Evolutionary conservation across 768 basidiomycete species (phyloP).

Genomic region (Hypsizygus marmoreus): DNA sequence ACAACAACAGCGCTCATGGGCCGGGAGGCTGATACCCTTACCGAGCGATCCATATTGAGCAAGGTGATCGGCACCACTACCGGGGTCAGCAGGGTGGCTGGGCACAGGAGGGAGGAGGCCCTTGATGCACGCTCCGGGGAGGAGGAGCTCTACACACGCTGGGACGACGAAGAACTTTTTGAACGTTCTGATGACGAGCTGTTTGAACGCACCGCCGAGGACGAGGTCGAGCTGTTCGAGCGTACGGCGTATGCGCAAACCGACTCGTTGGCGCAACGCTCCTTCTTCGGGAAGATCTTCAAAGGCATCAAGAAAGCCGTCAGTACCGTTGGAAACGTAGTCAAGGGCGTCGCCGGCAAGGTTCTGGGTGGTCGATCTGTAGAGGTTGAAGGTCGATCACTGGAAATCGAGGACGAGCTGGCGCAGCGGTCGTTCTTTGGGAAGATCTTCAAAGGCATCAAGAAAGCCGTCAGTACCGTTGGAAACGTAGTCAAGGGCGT

Average conservation of each 20-base stretch:
- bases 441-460: constrained; percentile 1
- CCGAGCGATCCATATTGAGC: constrained; percentile 2
- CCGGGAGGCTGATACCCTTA: constrained; percentile 3
- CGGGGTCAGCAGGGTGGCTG: background rate
- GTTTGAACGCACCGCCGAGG: no score
- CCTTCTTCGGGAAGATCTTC: constrained; percentile 3
- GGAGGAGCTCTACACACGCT: no score
- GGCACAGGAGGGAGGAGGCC: constrained; percentile 1
- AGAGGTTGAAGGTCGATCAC: no score
- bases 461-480: background rate
- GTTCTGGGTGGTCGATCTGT: no score
- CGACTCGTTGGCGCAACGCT: background rate
- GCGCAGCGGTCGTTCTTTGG: background rate
- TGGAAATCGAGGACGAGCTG: background rate
- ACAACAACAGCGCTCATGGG: background rate
- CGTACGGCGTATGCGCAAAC: background rate
- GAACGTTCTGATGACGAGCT: background rate
- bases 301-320: constrained; percentile 2
- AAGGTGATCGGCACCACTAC: constrained; percentile 4
- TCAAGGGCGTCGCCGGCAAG: no score
- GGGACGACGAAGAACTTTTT: background rate
- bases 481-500: no score
- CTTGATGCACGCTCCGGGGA: background rate
- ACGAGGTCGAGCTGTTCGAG: background rate
- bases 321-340: no score